phyloP scores from a whole-genome alignment of 306 rosid species.

The Lathyrus tuberosus region DNA sequence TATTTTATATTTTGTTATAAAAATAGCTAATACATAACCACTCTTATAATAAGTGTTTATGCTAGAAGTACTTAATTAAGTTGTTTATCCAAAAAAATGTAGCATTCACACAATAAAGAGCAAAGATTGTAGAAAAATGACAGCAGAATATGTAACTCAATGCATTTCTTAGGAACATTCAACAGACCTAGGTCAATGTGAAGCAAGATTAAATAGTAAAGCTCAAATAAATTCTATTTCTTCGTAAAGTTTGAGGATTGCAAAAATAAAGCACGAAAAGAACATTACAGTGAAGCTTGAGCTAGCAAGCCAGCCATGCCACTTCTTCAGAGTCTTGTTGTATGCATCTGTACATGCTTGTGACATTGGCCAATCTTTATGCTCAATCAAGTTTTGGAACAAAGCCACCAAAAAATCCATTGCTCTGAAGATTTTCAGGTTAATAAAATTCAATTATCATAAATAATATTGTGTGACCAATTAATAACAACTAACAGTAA shows the following conservation, averaged over 20 bases:
- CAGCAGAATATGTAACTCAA: conserved; percentile 28
- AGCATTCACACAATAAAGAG: background rate
- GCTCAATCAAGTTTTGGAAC: conserved; percentile 80
- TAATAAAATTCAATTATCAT: conserved; percentile 17
- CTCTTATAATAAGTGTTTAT: background rate
- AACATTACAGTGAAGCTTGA: conserved; percentile 74
- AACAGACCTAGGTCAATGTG: background rate
- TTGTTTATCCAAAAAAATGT: background rate
- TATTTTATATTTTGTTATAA: background rate
- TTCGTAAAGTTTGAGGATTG: conserved; percentile 35
- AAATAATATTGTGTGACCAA: background rate
- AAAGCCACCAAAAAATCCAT: conserved; percentile 93
- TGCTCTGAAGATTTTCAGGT: conserved; percentile 64
- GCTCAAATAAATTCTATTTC: background rate
- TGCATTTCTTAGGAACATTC: conserved; percentile 26
- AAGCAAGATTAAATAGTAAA: conserved; percentile 13
- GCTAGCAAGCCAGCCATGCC: conserved; percentile 98
- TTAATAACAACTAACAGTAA: conserved; percentile 27
- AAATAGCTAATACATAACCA: background rate
- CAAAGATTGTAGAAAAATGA: conserved; percentile 16
- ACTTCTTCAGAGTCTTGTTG: conserved; percentile 83
- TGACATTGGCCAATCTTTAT: conserved; percentile 85
- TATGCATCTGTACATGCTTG: conserved; percentile 93
- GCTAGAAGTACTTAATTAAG: background rate
- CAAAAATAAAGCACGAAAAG: conserved; percentile 33